These are phyloP conservation scores for Fusarium verticillioides DNA, from an alignment of 2,329 filamentous ascomycete species.

Conservation along the genomic window DNA sequence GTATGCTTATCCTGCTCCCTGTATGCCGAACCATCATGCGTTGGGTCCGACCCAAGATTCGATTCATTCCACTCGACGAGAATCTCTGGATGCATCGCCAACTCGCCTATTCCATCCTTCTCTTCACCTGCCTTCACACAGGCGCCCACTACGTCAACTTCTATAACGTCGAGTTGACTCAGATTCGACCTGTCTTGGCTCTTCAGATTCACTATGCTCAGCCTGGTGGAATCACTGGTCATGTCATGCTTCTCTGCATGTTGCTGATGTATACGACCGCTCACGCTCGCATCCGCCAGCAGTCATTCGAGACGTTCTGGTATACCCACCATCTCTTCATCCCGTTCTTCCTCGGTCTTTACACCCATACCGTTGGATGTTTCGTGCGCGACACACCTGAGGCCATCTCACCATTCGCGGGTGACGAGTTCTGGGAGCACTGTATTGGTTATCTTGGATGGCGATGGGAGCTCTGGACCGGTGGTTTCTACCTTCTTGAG, in stretches of 20 bases:
- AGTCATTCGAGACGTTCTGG: constrained; percentile 99
- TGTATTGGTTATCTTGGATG: constrained; percentile 96
- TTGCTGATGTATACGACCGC: constrained; percentile 97
- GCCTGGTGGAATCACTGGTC: constrained; percentile 91
- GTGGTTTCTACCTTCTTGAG: constrained; percentile 86
- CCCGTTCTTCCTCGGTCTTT: constrained; percentile 91
- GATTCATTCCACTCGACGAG: constrained; percentile 93
- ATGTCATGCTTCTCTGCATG: constrained; percentile 99
- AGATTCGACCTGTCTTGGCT: constrained; percentile 83
- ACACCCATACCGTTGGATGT: constrained; percentile 95
- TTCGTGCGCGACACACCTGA: constrained; percentile 87
- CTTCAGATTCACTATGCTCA: constrained; percentile 92
- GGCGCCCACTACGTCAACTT: constrained; percentile 96
- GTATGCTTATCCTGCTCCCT: constrained; percentile 87
- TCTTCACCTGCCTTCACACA: constrained; percentile 84
- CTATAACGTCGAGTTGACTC: constrained; percentile 89
- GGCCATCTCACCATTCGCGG: constrained; percentile 85
- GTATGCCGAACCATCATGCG: constrained; percentile 94
- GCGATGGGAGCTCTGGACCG: constrained; percentile 94
- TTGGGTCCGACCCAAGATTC: constrained; percentile 85
- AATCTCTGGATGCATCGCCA: constrained; percentile 97
- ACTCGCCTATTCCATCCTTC: constrained; percentile 86
- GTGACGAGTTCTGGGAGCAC: constrained; percentile 84
- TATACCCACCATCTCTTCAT: constrained; percentile 99
- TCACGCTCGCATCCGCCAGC: constrained; percentile 91